Evolutionary conservation across 371 early-diverging fungal species (phyloP).

Genomic region (Basidiobolus heterosporus): DNA sequence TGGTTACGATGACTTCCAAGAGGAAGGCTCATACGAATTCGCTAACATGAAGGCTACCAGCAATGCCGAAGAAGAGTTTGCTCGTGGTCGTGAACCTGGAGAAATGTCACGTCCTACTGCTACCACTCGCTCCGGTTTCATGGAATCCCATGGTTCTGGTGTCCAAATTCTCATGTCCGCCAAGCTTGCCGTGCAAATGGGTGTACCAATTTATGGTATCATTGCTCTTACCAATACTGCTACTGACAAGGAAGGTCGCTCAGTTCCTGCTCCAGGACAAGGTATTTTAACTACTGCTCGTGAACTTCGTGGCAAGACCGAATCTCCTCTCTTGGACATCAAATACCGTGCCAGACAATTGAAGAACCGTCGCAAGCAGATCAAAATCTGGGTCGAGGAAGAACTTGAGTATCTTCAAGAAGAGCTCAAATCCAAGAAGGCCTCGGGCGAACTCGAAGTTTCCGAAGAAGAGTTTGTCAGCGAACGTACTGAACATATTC

Average conservation of each 20-base stretch:
- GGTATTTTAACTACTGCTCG: slow-evolving; percentile 90
- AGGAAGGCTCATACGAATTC: slow-evolving; percentile 88
- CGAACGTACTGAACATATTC: slow-evolving; percentile 66
- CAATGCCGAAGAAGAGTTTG: slow-evolving; percentile 69
- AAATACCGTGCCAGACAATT: slow-evolving; percentile 82
- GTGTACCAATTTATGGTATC: slow-evolving; percentile 87
- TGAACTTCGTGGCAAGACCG: slow-evolving; percentile 41
- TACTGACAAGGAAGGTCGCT: slow-evolving; percentile 91
- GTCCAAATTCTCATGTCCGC: slow-evolving; percentile 85
- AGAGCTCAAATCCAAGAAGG: slow-evolving; percentile 58
- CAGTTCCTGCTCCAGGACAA: slow-evolving; percentile 89
- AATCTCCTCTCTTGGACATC: slow-evolving; percentile 69
- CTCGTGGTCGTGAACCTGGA: slow-evolving; percentile 66
- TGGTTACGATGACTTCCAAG: slow-evolving; percentile 85
- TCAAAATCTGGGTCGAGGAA: slow-evolving; percentile 71
- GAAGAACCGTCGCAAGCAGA: slow-evolving; percentile 56
- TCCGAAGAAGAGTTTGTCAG: slow-evolving; percentile 55
- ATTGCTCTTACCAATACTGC: slow-evolving; percentile 85
- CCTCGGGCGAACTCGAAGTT: slow-evolving; percentile 28
- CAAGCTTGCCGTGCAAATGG: slow-evolving; percentile 80
- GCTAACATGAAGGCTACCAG: slow-evolving; percentile 95
- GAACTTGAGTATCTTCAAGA: slow-evolving; percentile 58
- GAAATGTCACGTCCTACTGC: slow-evolving; percentile 90
- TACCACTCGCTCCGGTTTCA: slow-evolving; percentile 84
- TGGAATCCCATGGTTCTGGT: slow-evolving; percentile 90